Evolutionary conservation across 768 basidiomycete genomes (phyloP), one percentile per base, ranked within the genome.

Genomic region (Lyophyllum decastes): DNA sequence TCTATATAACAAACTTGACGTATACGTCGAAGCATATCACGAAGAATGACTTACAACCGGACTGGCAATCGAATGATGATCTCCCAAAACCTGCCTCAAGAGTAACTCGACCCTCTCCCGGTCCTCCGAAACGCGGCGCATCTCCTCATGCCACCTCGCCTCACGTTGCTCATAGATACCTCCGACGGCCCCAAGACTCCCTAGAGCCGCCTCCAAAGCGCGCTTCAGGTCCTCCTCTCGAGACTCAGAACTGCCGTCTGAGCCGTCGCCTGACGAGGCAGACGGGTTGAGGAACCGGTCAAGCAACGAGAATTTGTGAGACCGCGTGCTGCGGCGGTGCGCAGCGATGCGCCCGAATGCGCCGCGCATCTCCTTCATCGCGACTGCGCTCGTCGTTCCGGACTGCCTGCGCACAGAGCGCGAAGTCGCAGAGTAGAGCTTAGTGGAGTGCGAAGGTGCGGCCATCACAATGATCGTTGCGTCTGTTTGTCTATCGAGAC

Each of bases 401-500:
- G 80, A 66, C 43, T 86, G 80, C 16, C 89, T 81, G 21, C 88
- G 84, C 48, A 92, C 80, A 0, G 87, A 81, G 8, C 91, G 84
- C 24, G 89, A 92, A 2, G 81, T 83, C 24, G 90, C 68, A 2
- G 82, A 68, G 61, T 89, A 82, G 6, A 89, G 66, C 63, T 87
- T 88, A 16, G 82, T 84, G 12, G 85, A 78, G 66, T 92, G 90
- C 2, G 89, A 84, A 0, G 90, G 91, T 0, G 90, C 82, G 4
- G 90, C 90, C 24, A 93, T 73, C 0, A 93, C 72, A 24, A 92
- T 71, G 75, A 93, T 80, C 0, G 89, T 92, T 10, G 90, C 79
- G 62, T 92, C 91, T 3, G 91, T 93, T 69, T 92, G 88, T 44
- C 89, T 80, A 72, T 92, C 90, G 27, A 93, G 73, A 30, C 80